A percentile compares a stretch with the other conserved stretches of the same genome.
phyloP scores from a whole-genome alignment of 768 basidiomycete species.

The Mycena maculata region DNA sequence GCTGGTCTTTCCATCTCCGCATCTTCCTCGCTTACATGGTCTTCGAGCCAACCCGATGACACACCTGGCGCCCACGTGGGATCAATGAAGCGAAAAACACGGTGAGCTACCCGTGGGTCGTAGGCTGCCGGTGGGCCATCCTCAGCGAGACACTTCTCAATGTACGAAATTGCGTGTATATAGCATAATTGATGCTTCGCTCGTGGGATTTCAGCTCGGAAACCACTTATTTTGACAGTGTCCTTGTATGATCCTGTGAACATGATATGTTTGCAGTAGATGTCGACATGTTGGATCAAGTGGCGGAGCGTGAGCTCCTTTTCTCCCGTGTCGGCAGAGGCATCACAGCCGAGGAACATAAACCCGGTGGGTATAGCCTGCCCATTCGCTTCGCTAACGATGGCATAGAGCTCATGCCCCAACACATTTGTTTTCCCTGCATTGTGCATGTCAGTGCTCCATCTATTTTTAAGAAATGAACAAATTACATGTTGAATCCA shows the following conservation, averaged over 20 bases:
- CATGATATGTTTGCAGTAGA: not conserved
- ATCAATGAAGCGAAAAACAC: conserved; percentile 37
- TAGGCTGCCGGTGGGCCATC: conserved; percentile 36
- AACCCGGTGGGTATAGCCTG: not conserved
- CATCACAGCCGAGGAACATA: not conserved
- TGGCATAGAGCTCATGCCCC: not conserved
- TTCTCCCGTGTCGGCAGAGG: not conserved
- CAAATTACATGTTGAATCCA: not conserved
- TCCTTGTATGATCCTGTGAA: conserved; percentile 40
- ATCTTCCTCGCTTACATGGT: not conserved
- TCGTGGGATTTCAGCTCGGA: conserved; percentile 29
- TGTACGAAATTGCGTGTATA: conserved; percentile 44
- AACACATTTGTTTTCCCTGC: not conserved
- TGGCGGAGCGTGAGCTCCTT: not conserved
- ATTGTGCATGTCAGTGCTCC: not conserved
- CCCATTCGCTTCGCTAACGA: not conserved
- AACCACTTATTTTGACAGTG: conserved; percentile 42
- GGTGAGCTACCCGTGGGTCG: conserved; percentile 31
- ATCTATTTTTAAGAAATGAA: not conserved
- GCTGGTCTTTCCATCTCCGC: not conserved
- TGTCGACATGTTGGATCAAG: not conserved
- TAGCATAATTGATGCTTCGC: conserved; percentile 48
- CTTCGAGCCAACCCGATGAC: conserved; percentile 21
- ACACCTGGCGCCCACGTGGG: conserved; percentile 40
- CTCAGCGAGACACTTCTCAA: conserved; percentile 38